Evolutionary conservation across 495 filamentous ascomycete species (phyloP).

Genomic region (Cairneyella variabilis): DNA sequence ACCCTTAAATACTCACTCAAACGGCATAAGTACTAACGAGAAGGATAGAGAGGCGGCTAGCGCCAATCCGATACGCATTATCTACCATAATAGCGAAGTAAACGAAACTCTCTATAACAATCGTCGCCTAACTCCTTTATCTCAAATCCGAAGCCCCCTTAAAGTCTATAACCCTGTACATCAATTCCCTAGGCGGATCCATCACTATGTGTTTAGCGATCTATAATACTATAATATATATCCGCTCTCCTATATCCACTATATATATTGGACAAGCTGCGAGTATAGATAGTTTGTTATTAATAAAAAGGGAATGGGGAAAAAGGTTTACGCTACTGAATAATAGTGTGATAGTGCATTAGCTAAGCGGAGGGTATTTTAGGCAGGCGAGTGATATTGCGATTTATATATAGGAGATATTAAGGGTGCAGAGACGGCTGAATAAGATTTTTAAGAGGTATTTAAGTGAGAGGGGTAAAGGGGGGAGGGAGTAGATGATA

Average conservation of each 20-base stretch:
- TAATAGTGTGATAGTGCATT: conserved; percentile 93
- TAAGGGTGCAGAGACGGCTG: conserved; percentile 76
- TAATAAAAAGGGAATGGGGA: conserved; percentile 81
- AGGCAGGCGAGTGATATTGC: conserved; percentile 91
- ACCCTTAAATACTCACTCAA: too few species aligned
- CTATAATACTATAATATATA: conserved; percentile 99
- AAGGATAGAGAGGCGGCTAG: conserved; percentile 89
- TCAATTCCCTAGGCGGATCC: conserved; percentile 94
- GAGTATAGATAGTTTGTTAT: conserved; percentile 86
- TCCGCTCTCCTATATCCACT: conserved; percentile 83
- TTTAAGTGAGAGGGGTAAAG: too few species aligned
- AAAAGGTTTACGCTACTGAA: conserved; percentile 88
- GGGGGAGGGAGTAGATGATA: conserved; percentile 64
- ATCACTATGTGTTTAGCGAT: conserved; percentile 91
- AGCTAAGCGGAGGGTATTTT: conserved; percentile 85
- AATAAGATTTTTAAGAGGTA: conserved; percentile 88
- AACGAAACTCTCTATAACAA: conserved; percentile 86
- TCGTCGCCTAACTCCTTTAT: conserved; percentile 94
- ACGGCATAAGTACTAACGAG: too few species aligned
- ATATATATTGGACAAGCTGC: conserved; percentile 95
- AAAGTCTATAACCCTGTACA: conserved; percentile 94
- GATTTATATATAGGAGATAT: conserved; percentile 95
- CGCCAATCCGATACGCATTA: conserved; percentile 85
- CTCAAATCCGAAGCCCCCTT: conserved; percentile 95
- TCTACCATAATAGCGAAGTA: conserved; percentile 90